phyloP scores from a whole-genome alignment of 305 asterid species.

The Solanum hybrid region DNA sequence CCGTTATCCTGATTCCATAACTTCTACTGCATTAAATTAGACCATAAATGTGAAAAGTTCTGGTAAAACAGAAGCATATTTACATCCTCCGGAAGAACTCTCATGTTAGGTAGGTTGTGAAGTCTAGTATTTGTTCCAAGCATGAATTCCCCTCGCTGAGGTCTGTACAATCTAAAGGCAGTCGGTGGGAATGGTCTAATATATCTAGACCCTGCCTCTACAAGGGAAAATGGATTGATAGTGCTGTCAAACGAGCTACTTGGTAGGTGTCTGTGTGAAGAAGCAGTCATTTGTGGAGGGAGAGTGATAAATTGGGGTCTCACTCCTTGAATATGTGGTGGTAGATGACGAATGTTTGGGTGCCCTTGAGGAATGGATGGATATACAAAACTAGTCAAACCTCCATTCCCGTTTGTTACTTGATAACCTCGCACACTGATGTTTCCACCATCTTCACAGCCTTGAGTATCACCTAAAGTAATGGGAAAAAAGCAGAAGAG shows the following conservation, averaged over 20 bases:
- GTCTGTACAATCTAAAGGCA: constrained; percentile 53
- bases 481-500: constrained; percentile 11
- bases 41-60: background rate
- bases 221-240: constrained; percentile 20
- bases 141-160: constrained; percentile 55
- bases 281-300: constrained; percentile 42
- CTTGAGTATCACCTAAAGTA: constrained; percentile 24
- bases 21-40: background rate
- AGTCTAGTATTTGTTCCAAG: constrained; percentile 38
- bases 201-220: constrained; percentile 47
- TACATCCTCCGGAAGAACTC: constrained; percentile 67
- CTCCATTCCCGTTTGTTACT: constrained; percentile 27
- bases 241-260: constrained; percentile 14
- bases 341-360: constrained; percentile 35
- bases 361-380: constrained; percentile 53
- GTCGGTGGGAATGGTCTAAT: constrained; percentile 55
- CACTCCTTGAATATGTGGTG: constrained; percentile 45
- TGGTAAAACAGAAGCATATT: constrained; percentile 8
- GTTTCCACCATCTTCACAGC: constrained; percentile 41
- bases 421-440: constrained; percentile 49
- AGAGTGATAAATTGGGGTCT: constrained; percentile 45
- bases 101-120: constrained; percentile 53
- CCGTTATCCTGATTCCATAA: background rate
- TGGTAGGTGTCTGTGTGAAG: constrained; percentile 39
- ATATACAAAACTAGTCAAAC: constrained; percentile 36